Percentiles rank a stretch among this genome's conserved stretches.
Conservation (phyloP, 192 early-diverging fungal species). For the Coemansia sp. region DNA sequence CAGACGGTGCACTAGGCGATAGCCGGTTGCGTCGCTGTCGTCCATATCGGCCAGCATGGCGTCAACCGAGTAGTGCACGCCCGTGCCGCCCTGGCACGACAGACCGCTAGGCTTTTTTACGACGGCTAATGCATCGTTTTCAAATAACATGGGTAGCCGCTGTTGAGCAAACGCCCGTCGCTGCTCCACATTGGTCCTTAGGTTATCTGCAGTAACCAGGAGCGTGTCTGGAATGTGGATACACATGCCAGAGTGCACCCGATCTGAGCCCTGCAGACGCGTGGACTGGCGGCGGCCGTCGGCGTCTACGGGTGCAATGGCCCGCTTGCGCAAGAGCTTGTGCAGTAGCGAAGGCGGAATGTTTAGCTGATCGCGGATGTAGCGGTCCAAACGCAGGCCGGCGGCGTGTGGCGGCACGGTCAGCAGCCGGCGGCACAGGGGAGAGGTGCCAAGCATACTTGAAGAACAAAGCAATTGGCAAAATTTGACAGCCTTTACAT, state of each 20-base stretch:
- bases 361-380: not conserved
- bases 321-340: conserved; percentile 25
- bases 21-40: not conserved
- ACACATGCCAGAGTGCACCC: conserved; percentile 20
- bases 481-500: too few species aligned
- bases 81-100: conserved; percentile 27
- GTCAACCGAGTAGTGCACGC: conserved; percentile 13
- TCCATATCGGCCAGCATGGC: conserved; percentile 11
- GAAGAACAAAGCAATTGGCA: too few species aligned
- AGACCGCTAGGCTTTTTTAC: conserved; percentile 21
- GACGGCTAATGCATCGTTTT: conserved; percentile 14
- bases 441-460: too few species aligned
- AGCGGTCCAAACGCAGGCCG: conserved; percentile 22
- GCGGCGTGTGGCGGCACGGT: conserved; percentile 13
- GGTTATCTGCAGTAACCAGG: too few species aligned
- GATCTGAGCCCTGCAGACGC: conserved; percentile 16
- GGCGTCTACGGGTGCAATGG: conserved; percentile 1
- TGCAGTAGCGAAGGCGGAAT: conserved; percentile 14
- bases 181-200: not conserved
- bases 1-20: conserved; percentile 27
- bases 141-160: conserved; percentile 12
- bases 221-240: conserved; percentile 14
- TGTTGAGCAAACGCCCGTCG: not conserved
- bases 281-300: not conserved
- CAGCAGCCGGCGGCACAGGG: not conserved